Base-by-base conservation (phyloP, 495 filamentous ascomycete species). In the Aspergillus sclerotioniger region DNA sequence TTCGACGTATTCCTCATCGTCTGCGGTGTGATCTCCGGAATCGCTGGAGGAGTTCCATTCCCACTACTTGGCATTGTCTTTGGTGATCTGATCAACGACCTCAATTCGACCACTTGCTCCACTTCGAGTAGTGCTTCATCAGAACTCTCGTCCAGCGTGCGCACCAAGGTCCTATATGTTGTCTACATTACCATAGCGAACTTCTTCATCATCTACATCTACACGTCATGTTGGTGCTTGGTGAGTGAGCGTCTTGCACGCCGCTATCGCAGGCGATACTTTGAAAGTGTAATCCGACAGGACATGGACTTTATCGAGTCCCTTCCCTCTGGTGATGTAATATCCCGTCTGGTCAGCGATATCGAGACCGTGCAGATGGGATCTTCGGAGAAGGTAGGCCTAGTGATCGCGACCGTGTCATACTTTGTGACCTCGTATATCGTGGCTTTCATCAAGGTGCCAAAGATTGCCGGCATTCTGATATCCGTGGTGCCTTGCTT, bases 11-110 rank as follows among this genome's bases (percentile, higher is more conserved):
- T 65, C 32, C 62, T 74, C 31, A 69, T 74, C 8, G 17, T 64
- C 13, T 41, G 51, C 21, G 86, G 84, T 35, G 60, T 78, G 32
- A 33, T 86, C 32, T 72, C 79, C 48, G 79, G 84, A 35, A 79
- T 85, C 45, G 85, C 81, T 1, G 79, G 84, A 2, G 86, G 86
- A 31, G 76, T 87, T 3, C 87, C 85, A 3, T 87, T 87, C 54
- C 86, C 85, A 8, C 69, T 88, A 9, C 80, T 88, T 17, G 84
- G 82, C n/a, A 84, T 90, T 61, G 75, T 88, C 51, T 88, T 88
- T 55, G 86, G 86, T 35, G 70, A 87, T 62, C 76, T 90, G 16
- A 77, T 90, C 57, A 82, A 90, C 50, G 71, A 71, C 20, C 58
- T 76, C 16, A 76, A 76, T 49, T 62, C 68, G 1, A 62, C 68